These are phyloP conservation scores for Purpureocillium takamizusanense DNA, from an alignment of 2,329 filamentous ascomycete genomes.

Conservation along the genomic window DNA sequence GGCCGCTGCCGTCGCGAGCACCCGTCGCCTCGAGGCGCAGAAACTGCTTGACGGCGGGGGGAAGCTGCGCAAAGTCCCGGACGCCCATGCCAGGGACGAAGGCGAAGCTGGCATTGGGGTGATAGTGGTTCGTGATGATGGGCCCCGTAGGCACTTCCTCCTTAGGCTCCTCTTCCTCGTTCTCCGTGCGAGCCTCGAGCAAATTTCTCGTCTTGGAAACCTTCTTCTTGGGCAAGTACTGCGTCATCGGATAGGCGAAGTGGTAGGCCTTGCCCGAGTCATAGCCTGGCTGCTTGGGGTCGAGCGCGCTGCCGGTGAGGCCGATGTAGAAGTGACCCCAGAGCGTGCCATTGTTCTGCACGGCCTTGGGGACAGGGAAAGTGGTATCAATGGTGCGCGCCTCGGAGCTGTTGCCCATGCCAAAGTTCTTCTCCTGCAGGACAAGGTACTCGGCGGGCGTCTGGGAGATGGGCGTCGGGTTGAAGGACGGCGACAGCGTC, in stretches of 20 bases:
- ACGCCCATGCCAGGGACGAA: conserved; percentile 75
- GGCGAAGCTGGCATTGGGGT: conserved; percentile 86
- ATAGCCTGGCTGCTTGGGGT: conserved; percentile 65
- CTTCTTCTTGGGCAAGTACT: conserved; percentile 89
- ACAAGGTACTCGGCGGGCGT: conserved; percentile 62
- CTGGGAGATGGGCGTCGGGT: conserved; percentile 57
- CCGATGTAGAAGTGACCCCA: conserved; percentile 92
- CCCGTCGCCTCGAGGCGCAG: conserved; percentile 71
- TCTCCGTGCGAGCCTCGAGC: conserved; percentile 43
- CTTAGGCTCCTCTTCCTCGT: conserved; percentile 38
- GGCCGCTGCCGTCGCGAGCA: conserved; percentile 72
- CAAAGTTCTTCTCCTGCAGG: conserved; percentile 71
- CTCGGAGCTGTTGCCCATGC: conserved; percentile 70
- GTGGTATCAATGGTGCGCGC: conserved; percentile 66
- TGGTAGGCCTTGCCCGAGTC: conserved; percentile 70
- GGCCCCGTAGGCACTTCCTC: conserved; percentile 49
- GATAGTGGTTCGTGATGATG: conserved; percentile 80
- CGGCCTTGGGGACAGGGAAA: conserved; percentile 66
- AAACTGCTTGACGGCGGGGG: conserved; percentile 68
- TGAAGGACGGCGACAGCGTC: conserved; percentile 70
- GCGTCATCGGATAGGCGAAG: conserved; percentile 77
- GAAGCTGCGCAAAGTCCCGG: conserved; percentile 55
- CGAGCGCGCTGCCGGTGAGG: conserved; percentile 64
- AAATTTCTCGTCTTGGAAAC: conserved; percentile 79
- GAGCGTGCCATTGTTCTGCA: conserved; percentile 87